A percentile compares a stretch with the other conserved stretches of the same genome.
Evolutionary conservation across 345 rosid genomes (phyloP).

Genomic region (Rhodamnia rubescens): DNA sequence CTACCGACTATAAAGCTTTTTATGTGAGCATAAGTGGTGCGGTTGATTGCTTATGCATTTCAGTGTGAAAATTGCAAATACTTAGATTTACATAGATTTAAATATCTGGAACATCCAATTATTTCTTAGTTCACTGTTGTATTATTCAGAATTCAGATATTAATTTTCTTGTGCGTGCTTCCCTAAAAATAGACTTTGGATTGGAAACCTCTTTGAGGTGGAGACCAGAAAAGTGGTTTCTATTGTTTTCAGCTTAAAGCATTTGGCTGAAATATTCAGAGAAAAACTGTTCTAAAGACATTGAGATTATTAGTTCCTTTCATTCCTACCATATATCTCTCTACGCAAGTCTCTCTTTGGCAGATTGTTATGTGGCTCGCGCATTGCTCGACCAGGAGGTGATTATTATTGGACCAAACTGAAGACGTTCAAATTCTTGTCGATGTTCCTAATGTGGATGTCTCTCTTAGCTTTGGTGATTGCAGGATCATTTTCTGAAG

Average conservation of each 20-base stretch:
- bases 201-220: neutral
- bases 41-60: neutral
- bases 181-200: neutral
- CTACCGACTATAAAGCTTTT: neutral
- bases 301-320: neutral
- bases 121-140: neutral
- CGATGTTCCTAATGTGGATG: too few species aligned
- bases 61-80: neutral
- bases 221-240: neutral
- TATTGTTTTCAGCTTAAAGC: neutral
- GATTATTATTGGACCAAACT: neutral
- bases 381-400: neutral
- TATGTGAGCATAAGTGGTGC: neutral
- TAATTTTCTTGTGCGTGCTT: neutral
- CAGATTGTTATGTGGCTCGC: neutral
- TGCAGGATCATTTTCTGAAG: too few species aligned
- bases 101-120: neutral
- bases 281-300: neutral
- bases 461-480: too few species aligned
- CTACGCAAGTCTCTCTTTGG: neutral
- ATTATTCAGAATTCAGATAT: neutral
- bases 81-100: neutral
- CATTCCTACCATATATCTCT: neutral
- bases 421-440: too few species aligned
- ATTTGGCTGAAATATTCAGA: neutral